Evolutionary conservation across 495 filamentous ascomycete genomes (phyloP).

Genomic region (Hypoxylon intermedium): DNA sequence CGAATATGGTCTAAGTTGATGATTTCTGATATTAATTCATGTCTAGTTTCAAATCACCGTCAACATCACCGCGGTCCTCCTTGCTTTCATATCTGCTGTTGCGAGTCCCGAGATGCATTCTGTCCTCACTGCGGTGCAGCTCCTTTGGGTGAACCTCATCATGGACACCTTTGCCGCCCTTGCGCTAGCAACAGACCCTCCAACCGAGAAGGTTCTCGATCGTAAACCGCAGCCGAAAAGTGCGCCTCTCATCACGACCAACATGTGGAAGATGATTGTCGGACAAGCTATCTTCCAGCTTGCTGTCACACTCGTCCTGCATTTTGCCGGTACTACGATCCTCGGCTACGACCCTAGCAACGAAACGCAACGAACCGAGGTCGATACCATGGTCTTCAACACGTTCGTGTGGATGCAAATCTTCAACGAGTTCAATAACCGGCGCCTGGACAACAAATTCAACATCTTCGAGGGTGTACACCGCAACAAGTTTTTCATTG

Average conservation of each 20-base stretch:
- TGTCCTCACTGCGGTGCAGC: constrained; percentile 82
- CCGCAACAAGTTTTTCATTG: constrained; percentile 81
- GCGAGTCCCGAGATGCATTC: constrained; percentile 68
- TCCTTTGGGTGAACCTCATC: constrained; percentile 92
- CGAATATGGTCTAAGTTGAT: neutral
- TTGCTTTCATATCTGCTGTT: constrained; percentile 84
- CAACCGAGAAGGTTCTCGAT: constrained; percentile 71
- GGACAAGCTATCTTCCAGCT: constrained; percentile 86
- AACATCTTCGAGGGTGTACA: constrained; percentile 88
- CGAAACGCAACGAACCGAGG: constrained; percentile 43
- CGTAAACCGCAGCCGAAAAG: constrained; percentile 80
- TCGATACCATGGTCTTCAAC: constrained; percentile 84
- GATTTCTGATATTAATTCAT: constrained; percentile 19
- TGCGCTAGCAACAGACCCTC: constrained; percentile 86
- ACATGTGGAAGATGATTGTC: constrained; percentile 95
- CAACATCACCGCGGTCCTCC: constrained; percentile 86
- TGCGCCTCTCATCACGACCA: constrained; percentile 75
- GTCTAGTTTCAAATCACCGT: constrained; percentile 90
- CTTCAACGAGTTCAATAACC: constrained; percentile 82
- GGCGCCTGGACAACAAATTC: constrained; percentile 79
- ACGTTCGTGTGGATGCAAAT: constrained; percentile 96
- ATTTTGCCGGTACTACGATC: constrained; percentile 74
- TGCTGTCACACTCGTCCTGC: constrained; percentile 75
- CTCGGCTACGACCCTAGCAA: constrained; percentile 59
- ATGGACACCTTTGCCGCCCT: constrained; percentile 97